Evolutionary conservation across 495 filamentous ascomycete species (phyloP).

Genomic region (Podospora sp.): DNA sequence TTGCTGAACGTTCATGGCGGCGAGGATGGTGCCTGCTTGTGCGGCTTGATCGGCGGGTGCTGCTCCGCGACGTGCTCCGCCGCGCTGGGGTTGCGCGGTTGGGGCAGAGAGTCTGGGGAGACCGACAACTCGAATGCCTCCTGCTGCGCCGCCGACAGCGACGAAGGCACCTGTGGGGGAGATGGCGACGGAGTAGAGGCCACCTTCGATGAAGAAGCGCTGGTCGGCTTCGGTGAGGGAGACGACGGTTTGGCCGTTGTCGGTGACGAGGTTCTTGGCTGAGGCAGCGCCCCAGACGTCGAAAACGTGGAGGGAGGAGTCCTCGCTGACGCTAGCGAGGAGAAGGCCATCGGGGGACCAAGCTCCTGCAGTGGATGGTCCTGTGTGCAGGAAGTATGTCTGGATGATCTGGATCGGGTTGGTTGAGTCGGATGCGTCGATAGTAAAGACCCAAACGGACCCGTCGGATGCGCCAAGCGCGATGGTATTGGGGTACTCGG

Average conservation of each 20-base stretch:
- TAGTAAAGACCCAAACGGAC: conserved; percentile 88
- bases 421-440: conserved; percentile 63
- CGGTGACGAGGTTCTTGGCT: conserved; percentile 68
- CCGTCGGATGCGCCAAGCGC: conserved; percentile 93
- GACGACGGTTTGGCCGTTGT: conserved; percentile 74
- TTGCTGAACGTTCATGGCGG: conserved; percentile 63
- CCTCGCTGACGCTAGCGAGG: conserved; percentile 87
- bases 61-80: conserved; percentile 18
- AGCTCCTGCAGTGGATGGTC: conserved; percentile 80
- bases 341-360: conserved; percentile 90
- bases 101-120: conserved; percentile 72
- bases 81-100: conserved; percentile 32
- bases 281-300: conserved; percentile 86
- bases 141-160: conserved; percentile 85
- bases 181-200: conserved; percentile 82
- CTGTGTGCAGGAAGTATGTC: conserved; percentile 88
- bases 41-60: conserved; percentile 46
- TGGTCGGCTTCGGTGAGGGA: conserved; percentile 81
- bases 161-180: conserved; percentile 75
- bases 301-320: conserved; percentile 86
- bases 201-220: conserved; percentile 88
- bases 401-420: conserved; percentile 76
- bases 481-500: conserved; percentile 73
- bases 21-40: conserved; percentile 79
- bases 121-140: conserved; percentile 79